Evolutionary conservation across 768 basidiomycete genomes (phyloP), one percentile per base, ranked within the genome.

Genomic region (Chalciporus chontae): DNA sequence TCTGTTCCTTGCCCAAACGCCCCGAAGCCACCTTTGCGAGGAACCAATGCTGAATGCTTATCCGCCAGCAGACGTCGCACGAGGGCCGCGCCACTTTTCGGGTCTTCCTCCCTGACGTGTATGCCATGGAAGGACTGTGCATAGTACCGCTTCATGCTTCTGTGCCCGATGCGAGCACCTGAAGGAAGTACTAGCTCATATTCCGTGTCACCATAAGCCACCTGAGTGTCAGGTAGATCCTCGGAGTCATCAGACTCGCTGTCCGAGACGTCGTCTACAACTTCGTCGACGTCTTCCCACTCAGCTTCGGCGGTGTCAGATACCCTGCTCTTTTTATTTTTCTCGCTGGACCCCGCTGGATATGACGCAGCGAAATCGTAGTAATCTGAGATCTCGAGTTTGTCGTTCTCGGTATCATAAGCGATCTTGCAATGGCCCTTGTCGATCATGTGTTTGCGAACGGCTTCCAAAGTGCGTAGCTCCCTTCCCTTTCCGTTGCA

Each of bases 341-440:
- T 58, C 48, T 57, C 62, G 46, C 54, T 58, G 14, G 52, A 36
- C 1, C 75, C 73, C 9, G 71, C 71, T 0, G 89, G 87, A 63
- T 95, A 95, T 10, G 88, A 91, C 1, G 75, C 67, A 0, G 84
- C 77, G 66, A 95, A 98, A 68, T 96, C 93, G 71, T 98, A 99
- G 64, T 77, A 97, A 57, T 97, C 94, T 0, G 93, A 90, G 5
- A 95, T 56, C 57, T 95, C 94, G 45, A 94, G 79, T 37, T 84
- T 80, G 62, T 97, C 92, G 34, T 72, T 63, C 58, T 90, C 84
- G 1, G 78, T 70, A 51, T 93, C 90, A 68, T 95, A 98, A 0
- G 90, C 87, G 55, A 99, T 83, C 71, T 96, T 97, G 78, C 94
- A 97, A 63, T 99, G 96, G 50, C 81, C 78, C 72, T 98, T 98